phyloP scores from a whole-genome alignment of 2,329 filamentous ascomycete genomes.

The Pestalotiopsis sp. region DNA sequence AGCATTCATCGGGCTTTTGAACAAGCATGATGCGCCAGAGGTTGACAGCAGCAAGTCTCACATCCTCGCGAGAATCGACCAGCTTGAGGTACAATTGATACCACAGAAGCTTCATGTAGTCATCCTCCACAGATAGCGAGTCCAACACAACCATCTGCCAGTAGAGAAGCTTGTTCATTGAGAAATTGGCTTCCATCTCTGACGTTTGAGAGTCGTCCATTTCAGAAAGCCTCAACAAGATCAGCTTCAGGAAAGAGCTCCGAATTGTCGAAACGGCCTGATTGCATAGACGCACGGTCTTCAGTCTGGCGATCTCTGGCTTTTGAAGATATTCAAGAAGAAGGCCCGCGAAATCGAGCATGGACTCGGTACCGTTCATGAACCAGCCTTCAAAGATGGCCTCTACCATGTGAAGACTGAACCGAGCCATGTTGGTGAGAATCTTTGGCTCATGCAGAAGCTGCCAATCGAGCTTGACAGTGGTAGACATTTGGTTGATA shows the following conservation, averaged over 20 bases:
- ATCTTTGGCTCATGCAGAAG: constrained; percentile 79
- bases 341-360: constrained; percentile 84
- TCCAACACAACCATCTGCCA: constrained; percentile 93
- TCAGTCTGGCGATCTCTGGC: constrained; percentile 77
- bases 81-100: constrained; percentile 92
- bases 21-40: constrained; percentile 92
- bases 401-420: constrained; percentile 81
- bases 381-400: constrained; percentile 97
- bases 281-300: constrained; percentile 88
- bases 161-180: constrained; percentile 86
- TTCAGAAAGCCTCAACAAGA: constrained; percentile 82
- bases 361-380: constrained; percentile 78
- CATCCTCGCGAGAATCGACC: constrained; percentile 66
- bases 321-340: constrained; percentile 87
- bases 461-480: constrained; percentile 72
- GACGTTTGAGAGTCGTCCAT: constrained; percentile 67
- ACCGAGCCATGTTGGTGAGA: constrained; percentile 82
- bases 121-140: constrained; percentile 76
- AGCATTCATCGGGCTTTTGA: constrained; percentile 85
- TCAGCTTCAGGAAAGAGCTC: constrained; percentile 75
- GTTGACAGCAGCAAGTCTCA: constrained; percentile 77
- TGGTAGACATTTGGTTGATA: constrained; percentile 69
- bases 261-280: constrained; percentile 80
- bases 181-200: constrained; percentile 66
- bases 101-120: constrained; percentile 83